Conservation (phyloP, 768 basidiomycete genomes). For the Saitozyma podzolica region DNA sequence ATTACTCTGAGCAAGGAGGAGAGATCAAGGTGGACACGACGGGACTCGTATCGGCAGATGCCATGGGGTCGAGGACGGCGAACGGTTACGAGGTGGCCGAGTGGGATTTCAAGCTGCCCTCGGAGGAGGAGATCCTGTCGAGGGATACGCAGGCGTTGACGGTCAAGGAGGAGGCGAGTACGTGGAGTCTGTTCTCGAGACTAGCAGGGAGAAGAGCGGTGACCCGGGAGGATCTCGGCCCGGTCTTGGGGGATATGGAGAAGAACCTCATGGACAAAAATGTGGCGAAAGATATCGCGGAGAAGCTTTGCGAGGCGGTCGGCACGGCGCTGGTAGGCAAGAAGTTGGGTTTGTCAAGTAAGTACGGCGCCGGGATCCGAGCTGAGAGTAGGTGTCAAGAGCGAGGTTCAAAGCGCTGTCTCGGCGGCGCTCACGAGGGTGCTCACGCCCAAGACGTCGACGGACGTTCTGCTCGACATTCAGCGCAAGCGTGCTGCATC, state of each 20-base stretch:
- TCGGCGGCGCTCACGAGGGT: slow-evolving; percentile 87
- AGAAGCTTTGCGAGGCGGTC: slow-evolving; percentile 93
- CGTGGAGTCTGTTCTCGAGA: slow-evolving; percentile 74
- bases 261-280: slow-evolving; percentile 99
- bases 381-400: slow-evolving; percentile 66
- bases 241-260: slow-evolving; percentile 90
- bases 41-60: slow-evolving; percentile 48
- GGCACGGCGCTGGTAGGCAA: slow-evolving; percentile 84
- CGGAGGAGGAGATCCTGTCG: slow-evolving; percentile 51
- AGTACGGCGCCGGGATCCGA: slow-evolving; percentile 33
- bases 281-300: slow-evolving; percentile 91
- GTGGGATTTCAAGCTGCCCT: slow-evolving; percentile 68
- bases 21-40: slow-evolving; percentile 49
- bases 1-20: slow-evolving; percentile 59
- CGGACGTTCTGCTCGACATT: slow-evolving; percentile 92
- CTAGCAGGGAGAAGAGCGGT: slow-evolving; percentile 79
- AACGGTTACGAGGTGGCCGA: slow-evolving; percentile 77
- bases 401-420: slow-evolving; percentile 78
- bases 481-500: slow-evolving; percentile 71
- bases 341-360: slow-evolving; percentile 87
- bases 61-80: slow-evolving; percentile 71
- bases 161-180: slow-evolving; percentile 39
- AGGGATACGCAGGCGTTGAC: neutral
- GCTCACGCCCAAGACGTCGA: slow-evolving; percentile 92
- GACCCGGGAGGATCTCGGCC: slow-evolving; percentile 77